Conservation (phyloP, 1,284 basidiomycete genomes). For the Cronartium quercuum region DNA sequence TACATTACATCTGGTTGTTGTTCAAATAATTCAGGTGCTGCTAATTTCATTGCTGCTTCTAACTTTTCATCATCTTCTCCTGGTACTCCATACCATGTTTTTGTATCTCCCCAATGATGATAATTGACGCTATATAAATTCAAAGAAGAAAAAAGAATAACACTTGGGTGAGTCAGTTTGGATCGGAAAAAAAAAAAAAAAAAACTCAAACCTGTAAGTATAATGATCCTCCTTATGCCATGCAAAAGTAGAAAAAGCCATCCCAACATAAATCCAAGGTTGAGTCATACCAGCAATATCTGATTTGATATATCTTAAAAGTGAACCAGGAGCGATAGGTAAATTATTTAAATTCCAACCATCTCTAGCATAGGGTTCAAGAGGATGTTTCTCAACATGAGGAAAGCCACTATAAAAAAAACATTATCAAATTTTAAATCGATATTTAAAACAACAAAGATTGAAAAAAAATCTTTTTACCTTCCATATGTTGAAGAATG, state of each 20-base stretch:
- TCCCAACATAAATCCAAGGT: conserved; percentile 99
- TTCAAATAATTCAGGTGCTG: conserved; percentile 98
- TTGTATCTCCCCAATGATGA: conserved; percentile 92
- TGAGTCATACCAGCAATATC: conserved; percentile 99
- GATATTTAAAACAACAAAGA: neutral
- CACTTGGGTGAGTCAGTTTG: neutral
- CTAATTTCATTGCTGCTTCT: conserved; percentile 86
- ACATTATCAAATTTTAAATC: conserved; percentile 32
- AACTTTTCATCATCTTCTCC: conserved; percentile 90
- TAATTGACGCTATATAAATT: conserved; percentile 46
- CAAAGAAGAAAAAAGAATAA: neutral
- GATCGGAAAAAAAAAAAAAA: neutral
- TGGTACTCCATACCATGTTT: conserved; percentile 99
- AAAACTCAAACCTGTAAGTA: conserved; percentile 61
- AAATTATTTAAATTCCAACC: conserved; percentile 99
- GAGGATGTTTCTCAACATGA: conserved; percentile 82
- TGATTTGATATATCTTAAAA: conserved; percentile 83
- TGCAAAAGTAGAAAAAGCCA: conserved; percentile 98
- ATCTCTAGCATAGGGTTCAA: conserved; percentile 77
- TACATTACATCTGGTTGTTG: conserved; percentile 94
- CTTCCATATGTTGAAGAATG: conserved; percentile 96
- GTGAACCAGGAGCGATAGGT: conserved; percentile 77
- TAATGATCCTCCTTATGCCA: conserved; percentile 99
- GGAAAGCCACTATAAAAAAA: conserved; percentile 70
- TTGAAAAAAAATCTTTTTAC: conserved; percentile 52